Evolutionary conservation across 192 early-diverging fungal species (phyloP).

Genomic region (Entomortierella lignicola): DNA sequence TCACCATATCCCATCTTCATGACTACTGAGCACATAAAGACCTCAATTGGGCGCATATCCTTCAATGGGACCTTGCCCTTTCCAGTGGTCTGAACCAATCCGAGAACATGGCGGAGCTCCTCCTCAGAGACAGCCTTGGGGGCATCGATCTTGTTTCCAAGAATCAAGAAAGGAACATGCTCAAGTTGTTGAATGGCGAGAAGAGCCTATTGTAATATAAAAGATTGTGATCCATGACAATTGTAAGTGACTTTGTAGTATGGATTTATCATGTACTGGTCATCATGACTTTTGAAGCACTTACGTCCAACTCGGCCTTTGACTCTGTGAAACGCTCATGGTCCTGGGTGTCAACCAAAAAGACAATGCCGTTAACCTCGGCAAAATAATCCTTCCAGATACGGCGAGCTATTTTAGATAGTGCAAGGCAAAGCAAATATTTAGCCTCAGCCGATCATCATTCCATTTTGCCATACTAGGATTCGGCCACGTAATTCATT

Average conservation of each 20-base stretch:
- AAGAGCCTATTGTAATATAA: constrained; percentile 72
- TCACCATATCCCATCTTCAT: constrained; percentile 99
- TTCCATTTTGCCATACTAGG: neutral
- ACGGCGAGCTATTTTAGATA: constrained; percentile 75
- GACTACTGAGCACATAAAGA: constrained; percentile 99
- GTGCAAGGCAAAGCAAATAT: neutral
- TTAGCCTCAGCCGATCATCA: neutral
- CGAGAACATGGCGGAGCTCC: constrained; percentile 85
- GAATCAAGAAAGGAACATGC: constrained; percentile 92
- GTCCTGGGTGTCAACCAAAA: constrained; percentile 95
- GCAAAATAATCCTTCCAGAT: constrained; percentile 99
- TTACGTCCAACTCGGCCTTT: constrained; percentile 95
- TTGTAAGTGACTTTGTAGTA: too few species aligned
- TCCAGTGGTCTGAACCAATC: constrained; percentile 97
- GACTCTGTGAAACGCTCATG: constrained; percentile 85
- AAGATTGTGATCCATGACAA: neutral
- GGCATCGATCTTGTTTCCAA: constrained; percentile 99
- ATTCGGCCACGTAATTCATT: constrained; percentile 12
- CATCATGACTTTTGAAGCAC: neutral
- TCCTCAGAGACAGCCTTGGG: constrained; percentile 94
- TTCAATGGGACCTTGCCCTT: constrained; percentile 96
- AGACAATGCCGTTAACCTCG: constrained; percentile 98
- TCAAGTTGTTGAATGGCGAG: constrained; percentile 94
- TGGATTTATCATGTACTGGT: too few species aligned
- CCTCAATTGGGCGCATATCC: constrained; percentile 96